These are phyloP conservation scores for Ophiostoma himal-ulmi DNA, from an alignment of 2,329 filamentous ascomycete species.

Conservation along the genomic window DNA sequence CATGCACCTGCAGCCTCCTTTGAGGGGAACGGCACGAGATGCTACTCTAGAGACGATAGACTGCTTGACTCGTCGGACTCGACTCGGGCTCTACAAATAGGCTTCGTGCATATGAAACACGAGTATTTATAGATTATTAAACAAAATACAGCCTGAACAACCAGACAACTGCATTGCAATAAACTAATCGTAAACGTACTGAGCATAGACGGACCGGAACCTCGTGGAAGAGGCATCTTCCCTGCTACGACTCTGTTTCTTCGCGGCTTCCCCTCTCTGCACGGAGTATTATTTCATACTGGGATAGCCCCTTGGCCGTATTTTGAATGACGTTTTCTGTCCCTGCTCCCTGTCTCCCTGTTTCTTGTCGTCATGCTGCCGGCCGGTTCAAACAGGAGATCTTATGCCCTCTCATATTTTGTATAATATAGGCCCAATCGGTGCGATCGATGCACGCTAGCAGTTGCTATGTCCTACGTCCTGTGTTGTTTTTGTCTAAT, in stretches of 20 bases:
- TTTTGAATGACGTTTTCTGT: too few relatives aligned
- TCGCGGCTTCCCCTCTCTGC: not conserved
- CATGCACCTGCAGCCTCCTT: not conserved
- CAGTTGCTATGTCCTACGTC: too few relatives aligned
- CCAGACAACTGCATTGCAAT: not conserved
- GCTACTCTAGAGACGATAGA: not conserved
- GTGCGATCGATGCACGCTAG: not conserved
- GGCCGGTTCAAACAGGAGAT: not conserved
- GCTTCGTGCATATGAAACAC: conserved; percentile 1
- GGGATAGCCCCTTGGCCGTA: too few relatives aligned
- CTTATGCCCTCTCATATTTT: not conserved
- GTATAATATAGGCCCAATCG: not conserved
- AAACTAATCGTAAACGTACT: not conserved
- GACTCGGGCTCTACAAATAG: not conserved
- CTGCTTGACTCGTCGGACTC: not conserved
- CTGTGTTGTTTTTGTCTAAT: too few relatives aligned
- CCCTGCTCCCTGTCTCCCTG: not conserved
- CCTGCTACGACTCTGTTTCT: not conserved
- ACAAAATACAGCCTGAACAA: not conserved
- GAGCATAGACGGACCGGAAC: not conserved
- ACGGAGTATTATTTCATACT: not conserved
- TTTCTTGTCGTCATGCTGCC: conserved; percentile 6
- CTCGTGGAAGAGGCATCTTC: conserved; percentile 4
- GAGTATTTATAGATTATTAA: not conserved
- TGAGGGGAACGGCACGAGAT: conserved; percentile 2